phyloP scores from a whole-genome alignment of 106 monocot species.

The Dendrobium catenatum region DNA sequence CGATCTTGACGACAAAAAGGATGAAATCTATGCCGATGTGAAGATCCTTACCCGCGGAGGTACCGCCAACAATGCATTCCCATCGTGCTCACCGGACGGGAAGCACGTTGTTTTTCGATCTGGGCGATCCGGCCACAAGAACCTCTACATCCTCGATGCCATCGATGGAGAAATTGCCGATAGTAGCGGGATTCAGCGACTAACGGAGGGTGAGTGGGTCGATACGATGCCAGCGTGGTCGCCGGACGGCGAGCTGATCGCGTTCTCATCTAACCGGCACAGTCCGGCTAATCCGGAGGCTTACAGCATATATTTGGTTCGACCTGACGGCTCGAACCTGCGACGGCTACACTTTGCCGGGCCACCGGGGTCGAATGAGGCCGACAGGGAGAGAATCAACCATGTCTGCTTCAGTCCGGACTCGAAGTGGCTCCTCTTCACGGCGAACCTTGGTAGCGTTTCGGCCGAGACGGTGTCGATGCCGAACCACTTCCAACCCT shows the following conservation, averaged over 20 bases:
- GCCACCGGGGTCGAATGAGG: conserved; percentile 21
- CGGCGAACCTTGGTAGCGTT: conserved; percentile 53
- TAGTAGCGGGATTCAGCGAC: conserved; percentile 31
- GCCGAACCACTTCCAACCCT: conserved; percentile 88
- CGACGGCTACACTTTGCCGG: conserved; percentile 48
- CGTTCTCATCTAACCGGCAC: conserved; percentile 91
- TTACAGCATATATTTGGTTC: conserved; percentile 54
- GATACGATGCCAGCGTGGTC: conserved; percentile 98
- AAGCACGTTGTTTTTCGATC: conserved; percentile 75
- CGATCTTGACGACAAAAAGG: conserved; percentile 25
- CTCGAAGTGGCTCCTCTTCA: conserved; percentile 43
- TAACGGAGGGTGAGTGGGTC: conserved; percentile 82
- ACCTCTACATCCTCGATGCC: conserved; percentile 78
- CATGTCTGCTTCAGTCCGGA: conserved; percentile 77
- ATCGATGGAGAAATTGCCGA: conserved; percentile 35
- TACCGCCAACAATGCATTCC: conserved; percentile 82
- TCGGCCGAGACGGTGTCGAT: conserved; percentile 53
- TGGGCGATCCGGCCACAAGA: conserved; percentile 73
- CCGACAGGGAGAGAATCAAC: conserved; percentile 71
- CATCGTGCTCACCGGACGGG: conserved; percentile 77
- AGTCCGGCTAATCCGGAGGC: conserved; percentile 26
- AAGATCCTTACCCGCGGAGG: conserved; percentile 52
- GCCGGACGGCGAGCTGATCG: conserved; percentile 63
- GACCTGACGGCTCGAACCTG: conserved; percentile 57
- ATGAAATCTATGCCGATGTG: conserved; percentile 18